Base-by-base conservation (phyloP, 2,329 filamentous ascomycete species). In the Penicillium aurantiogriseum region DNA sequence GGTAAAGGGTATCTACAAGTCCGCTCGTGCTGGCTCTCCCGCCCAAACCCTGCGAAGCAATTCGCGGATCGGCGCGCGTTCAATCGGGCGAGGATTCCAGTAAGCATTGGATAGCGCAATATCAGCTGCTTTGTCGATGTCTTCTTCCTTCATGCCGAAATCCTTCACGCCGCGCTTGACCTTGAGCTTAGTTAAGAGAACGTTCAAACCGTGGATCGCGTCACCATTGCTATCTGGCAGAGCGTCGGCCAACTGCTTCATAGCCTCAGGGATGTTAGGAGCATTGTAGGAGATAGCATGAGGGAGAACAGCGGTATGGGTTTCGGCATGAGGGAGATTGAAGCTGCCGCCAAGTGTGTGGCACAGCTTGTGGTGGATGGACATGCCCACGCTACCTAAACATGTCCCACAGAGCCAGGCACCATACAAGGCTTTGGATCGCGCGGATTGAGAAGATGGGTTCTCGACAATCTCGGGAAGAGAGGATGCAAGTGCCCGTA, bases 311-410 rank as follows among this genome's bases (percentile, higher is more conserved):
- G 84, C 81, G 0, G 85, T 85, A 64, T 88, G 86, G 0, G 85
- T 88, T 68, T 88, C 84, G 1, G 85, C 84, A 59, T 89, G 85
- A 0, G 86, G 84, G 7, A 89, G 77, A 59, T 83, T 81, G 70
- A 88, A 86, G 63, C 78, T 82, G 8, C 86, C 86, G 25, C 85
- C 86, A 1, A 88, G 76, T 0, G 83, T 83, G 67, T 88, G 86
- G 72, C 85, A 88, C 2, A 89, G 79, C 68, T 88, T 89, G 71
- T 88, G 86, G 67, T 88, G 86, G 15, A 88, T 78, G 2, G 83
- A 80, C 83, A 88, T 88, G 52, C 80, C 80, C 2, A 84, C 82
- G 57, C 76, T 81, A 6, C 85, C 85, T 1, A 88, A 77, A 63
- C 83, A 86, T 25, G 77, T 80, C 33, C 84, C 85, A 63, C 84